Percentiles rank a stretch among this genome's conserved stretches.
Evolutionary conservation across 2,329 filamentous ascomycete species (phyloP).

Genomic region (Cladosporium halotolerans): DNA sequence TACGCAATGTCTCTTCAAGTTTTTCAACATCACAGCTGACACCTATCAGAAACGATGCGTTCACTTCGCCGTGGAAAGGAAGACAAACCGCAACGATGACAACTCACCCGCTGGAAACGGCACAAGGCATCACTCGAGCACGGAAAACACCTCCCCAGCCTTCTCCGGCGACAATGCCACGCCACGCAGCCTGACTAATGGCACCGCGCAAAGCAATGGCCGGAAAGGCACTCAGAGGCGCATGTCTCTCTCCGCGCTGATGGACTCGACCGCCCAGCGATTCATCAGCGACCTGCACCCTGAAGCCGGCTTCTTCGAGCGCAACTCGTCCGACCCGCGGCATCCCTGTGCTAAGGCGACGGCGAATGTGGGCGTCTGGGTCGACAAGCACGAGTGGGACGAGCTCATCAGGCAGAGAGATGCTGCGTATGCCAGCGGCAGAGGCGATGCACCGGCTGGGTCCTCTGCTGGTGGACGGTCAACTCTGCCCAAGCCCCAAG

Average conservation of each 20-base stretch:
- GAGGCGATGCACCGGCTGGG: slow-evolving; percentile 15
- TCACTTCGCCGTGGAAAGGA: slow-evolving; percentile 20
- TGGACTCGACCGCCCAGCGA: slow-evolving; percentile 20
- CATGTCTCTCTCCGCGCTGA: slow-evolving; percentile 8
- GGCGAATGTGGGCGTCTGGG: slow-evolving; percentile 31
- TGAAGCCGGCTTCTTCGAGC: slow-evolving; percentile 41
- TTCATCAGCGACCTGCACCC: slow-evolving; percentile 44
- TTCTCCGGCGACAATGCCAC: slow-evolving; percentile 10
- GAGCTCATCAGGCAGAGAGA: slow-evolving; percentile 24
- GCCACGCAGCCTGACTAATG: background rate
- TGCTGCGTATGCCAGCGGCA: slow-evolving; percentile 21
- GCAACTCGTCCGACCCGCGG: slow-evolving; percentile 23
- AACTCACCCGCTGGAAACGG: slow-evolving; percentile 8
- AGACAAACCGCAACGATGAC: background rate
- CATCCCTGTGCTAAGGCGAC: slow-evolving; percentile 16
- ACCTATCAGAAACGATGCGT: slow-evolving; percentile 28
- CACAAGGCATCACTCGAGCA: slow-evolving; percentile 15
- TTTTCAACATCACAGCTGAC: background rate
- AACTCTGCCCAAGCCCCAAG: slow-evolving; percentile 6
- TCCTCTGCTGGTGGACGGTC: slow-evolving; percentile 22
- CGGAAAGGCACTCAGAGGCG: slow-evolving; percentile 1
- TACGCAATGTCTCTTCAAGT: background rate
- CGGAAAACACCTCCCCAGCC: slow-evolving; percentile 4
- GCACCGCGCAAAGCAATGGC: background rate
- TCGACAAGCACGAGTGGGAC: slow-evolving; percentile 29